Conservation (phyloP, 495 filamentous ascomycete species). For the Podospora conica region DNA sequence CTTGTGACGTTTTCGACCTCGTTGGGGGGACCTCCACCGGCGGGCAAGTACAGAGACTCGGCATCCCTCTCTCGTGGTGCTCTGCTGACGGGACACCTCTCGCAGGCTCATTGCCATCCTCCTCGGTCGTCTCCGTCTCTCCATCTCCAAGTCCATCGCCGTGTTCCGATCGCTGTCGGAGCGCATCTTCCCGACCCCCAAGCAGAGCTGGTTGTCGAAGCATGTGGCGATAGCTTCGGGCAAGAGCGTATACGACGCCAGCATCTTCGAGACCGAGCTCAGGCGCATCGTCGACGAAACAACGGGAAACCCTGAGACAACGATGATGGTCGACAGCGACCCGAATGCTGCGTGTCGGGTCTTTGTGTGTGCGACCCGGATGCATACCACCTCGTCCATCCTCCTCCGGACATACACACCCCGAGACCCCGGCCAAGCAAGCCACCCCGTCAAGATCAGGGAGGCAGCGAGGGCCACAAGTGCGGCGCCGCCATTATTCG, state of each 20-base stretch:
- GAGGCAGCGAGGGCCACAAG: background rate
- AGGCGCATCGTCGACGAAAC: background rate
- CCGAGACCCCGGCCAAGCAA: constrained; percentile 1
- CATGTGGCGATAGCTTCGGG: background rate
- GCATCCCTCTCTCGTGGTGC: background rate
- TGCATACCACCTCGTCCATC: background rate
- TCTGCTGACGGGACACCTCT: background rate
- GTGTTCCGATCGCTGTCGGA: background rate
- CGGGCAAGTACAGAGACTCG: background rate
- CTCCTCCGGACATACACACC: background rate
- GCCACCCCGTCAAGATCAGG: constrained; percentile 1
- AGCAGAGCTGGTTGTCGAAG: background rate
- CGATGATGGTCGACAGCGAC: background rate
- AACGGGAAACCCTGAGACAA: background rate
- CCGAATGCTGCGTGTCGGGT: background rate
- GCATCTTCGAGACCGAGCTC: background rate
- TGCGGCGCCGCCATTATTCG: background rate
- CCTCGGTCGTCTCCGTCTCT: background rate
- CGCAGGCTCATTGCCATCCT: constrained; percentile 1
- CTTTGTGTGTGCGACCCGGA: constrained; percentile 2
- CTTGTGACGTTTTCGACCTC: constrained; percentile 1
- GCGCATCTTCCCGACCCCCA: background rate
- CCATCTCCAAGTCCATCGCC: background rate
- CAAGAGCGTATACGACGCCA: constrained; percentile 2
- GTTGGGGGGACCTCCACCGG: constrained; percentile 1